Percentiles rank a stretch among this genome's conserved stretches.
Evolutionary conservation across 2,329 filamentous ascomycete species (phyloP).

Genomic region (Sordariomycetes sp.): DNA sequence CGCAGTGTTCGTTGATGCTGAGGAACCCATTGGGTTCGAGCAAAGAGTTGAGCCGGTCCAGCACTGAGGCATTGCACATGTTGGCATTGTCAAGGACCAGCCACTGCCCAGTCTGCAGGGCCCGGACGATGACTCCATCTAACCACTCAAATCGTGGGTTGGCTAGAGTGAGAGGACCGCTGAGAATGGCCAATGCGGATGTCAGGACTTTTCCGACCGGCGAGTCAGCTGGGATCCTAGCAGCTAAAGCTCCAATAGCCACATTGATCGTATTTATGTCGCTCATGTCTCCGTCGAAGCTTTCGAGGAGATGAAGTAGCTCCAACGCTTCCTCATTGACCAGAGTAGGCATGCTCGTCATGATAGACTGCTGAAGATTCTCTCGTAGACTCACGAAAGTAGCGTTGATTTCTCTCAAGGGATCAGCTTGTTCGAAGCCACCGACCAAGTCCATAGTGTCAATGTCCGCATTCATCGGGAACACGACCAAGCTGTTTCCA

Average conservation of each 20-base stretch:
- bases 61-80: slow-evolving; percentile 86
- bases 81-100: slow-evolving; percentile 95
- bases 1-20: slow-evolving; percentile 89
- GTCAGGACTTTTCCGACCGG: slow-evolving; percentile 37
- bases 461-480: slow-evolving; percentile 88
- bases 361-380: slow-evolving; percentile 41
- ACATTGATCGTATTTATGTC: slow-evolving; percentile 26
- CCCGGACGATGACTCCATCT: slow-evolving; percentile 84
- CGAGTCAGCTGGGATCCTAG: slow-evolving; percentile 31
- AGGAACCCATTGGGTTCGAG: slow-evolving; percentile 83
- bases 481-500: slow-evolving; percentile 69
- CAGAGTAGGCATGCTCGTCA: slow-evolving; percentile 35
- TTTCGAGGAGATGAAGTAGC: slow-evolving; percentile 41
- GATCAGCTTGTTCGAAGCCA: slow-evolving; percentile 91
- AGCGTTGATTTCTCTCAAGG: slow-evolving; percentile 61
- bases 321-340: slow-evolving; percentile 37
- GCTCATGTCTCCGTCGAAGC: slow-evolving; percentile 24
- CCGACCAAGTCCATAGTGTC: slow-evolving; percentile 97
- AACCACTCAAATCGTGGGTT: slow-evolving; percentile 91
- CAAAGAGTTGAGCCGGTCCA: slow-evolving; percentile 89
- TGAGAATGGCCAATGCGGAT: slow-evolving; percentile 39
- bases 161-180: slow-evolving; percentile 47
- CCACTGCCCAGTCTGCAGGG: slow-evolving; percentile 81
- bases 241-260: slow-evolving; percentile 28
- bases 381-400: slow-evolving; percentile 36